Conservation (phyloP, 352 stramenopile genomes). For the Pythium dissimile region DNA sequence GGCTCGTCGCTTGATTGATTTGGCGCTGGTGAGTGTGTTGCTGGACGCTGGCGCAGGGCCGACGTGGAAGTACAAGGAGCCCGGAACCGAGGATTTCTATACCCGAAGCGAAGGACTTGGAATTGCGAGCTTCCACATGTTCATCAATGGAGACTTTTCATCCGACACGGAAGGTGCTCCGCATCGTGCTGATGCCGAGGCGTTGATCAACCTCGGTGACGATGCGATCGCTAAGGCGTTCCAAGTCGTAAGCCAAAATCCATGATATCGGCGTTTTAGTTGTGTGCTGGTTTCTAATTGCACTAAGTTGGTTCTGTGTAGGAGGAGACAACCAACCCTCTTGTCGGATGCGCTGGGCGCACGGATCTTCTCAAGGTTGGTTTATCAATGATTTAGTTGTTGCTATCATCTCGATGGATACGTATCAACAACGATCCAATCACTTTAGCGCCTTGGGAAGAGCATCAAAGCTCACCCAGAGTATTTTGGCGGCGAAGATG, state of each 20-base stretch:
- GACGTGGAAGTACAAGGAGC: slow-evolving; percentile 74
- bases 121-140: slow-evolving; percentile 87
- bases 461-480: slow-evolving; percentile 72
- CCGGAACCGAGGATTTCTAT: slow-evolving; percentile 56
- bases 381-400: neutral
- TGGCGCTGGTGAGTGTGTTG: slow-evolving; percentile 76
- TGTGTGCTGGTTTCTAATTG: neutral
- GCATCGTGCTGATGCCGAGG: slow-evolving; percentile 59
- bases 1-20: slow-evolving; percentile 63
- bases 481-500: slow-evolving; percentile 54
- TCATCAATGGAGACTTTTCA: slow-evolving; percentile 68
- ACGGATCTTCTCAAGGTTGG: slow-evolving; percentile 69
- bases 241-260: slow-evolving; percentile 73
- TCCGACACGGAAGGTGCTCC: slow-evolving; percentile 30
- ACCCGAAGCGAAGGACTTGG: slow-evolving; percentile 76
- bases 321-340: slow-evolving; percentile 53
- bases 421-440: neutral
- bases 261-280: no score
- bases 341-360: slow-evolving; percentile 69
- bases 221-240: slow-evolving; percentile 73
- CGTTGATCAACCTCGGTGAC: slow-evolving; percentile 47
- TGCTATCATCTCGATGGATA: neutral
- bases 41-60: slow-evolving; percentile 71
- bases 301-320: neutral
- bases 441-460: slow-evolving; percentile 45